Conservation (phyloP, 1,284 basidiomycete species). For the Bjerkandera adusta region DNA sequence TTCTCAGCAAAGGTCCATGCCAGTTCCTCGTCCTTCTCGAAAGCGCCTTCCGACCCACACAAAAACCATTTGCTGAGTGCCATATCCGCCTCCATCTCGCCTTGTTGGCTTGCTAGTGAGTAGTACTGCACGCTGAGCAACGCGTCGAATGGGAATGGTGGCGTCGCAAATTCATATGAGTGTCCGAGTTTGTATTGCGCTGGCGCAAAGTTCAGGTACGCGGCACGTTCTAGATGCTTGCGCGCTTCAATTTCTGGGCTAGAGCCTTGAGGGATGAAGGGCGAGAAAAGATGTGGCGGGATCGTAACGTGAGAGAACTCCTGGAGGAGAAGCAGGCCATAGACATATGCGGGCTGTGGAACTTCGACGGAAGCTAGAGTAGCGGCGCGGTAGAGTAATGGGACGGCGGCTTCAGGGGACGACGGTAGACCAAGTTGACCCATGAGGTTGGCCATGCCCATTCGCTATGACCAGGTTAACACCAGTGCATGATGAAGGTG, state of each 20-base stretch:
- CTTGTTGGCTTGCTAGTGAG: slow-evolving; percentile 79
- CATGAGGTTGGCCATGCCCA: slow-evolving; percentile 89
- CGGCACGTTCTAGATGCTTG: slow-evolving; percentile 74
- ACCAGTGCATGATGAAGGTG: neutral
- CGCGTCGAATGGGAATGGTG: slow-evolving; percentile 87
- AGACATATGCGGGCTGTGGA: slow-evolving; percentile 87
- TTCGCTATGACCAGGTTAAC: slow-evolving; percentile 47
- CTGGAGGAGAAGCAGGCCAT: slow-evolving; percentile 78
- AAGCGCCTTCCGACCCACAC: slow-evolving; percentile 77
- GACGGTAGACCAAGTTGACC: slow-evolving; percentile 76
- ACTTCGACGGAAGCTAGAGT: slow-evolving; percentile 70
- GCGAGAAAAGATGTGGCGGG: slow-evolving; percentile 49
- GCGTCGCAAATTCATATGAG: slow-evolving; percentile 87
- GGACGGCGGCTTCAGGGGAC: slow-evolving; percentile 59
- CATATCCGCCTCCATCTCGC: slow-evolving; percentile 94
- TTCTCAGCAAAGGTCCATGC: slow-evolving; percentile 93
- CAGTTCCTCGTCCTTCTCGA: slow-evolving; percentile 87
- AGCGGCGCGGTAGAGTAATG: slow-evolving; percentile 77
- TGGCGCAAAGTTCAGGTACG: slow-evolving; percentile 82
- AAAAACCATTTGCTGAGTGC: slow-evolving; percentile 95
- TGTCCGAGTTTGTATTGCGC: slow-evolving; percentile 95
- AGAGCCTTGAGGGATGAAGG: slow-evolving; percentile 45
- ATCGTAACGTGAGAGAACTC: slow-evolving; percentile 69
- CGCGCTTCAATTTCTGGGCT: slow-evolving; percentile 45
- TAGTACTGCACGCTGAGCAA: slow-evolving; percentile 93